Evolutionary conservation across 2,329 filamentous ascomycete genomes (phyloP), one percentile per base, ranked within the genome.

Genomic region (Remersonia thermophila): DNA sequence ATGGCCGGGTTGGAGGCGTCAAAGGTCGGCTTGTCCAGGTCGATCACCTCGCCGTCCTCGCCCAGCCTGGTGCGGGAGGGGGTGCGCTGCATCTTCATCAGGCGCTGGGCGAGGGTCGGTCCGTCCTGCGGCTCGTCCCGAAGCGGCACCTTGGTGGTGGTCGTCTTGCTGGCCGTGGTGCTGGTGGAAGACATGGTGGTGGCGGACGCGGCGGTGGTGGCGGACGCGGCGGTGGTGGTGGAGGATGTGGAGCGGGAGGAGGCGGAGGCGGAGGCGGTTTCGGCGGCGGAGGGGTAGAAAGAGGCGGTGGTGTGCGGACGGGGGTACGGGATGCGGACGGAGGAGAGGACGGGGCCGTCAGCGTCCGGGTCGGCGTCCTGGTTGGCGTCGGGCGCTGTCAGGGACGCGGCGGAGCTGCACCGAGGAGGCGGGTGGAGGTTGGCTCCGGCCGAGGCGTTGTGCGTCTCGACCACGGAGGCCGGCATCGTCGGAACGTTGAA

Each of bases 1-100:
- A 79, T 54, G 8, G 73, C 73, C 14, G 71, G 70, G 51, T 76
- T 69, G 41, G 58, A 68, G 28, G 61, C 51, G 52, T 75, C 71
- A 47, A 74, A 75, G 8, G 59, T 63, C 3, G 61, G 59, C 7
- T 46, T 46, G 37, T 48, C 43, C 13, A 42, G 38, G 37, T 42
- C 39, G 11, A 33, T 33, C 15, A 25, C 36, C 27, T 28, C 36
- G 27, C 38, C 55, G 44, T 55, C 59, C 32, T 52, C 55, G 30
- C 20, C 5, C 5, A 9, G 9, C 9, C 5, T 23, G 3, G 47
- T 41, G 16, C 45, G 47, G 11, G 60, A 65, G 1, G 65, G 65
- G 1, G 65, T 69, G 33, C 62, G 62, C 46, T 58, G 56, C 35
- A 47, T 41, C 15, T 51, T 54, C 39, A 58, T 38, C 10, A 66